Base-by-base conservation (phyloP, 345 rosid genomes). In the Alliaria petiolata region DNA sequence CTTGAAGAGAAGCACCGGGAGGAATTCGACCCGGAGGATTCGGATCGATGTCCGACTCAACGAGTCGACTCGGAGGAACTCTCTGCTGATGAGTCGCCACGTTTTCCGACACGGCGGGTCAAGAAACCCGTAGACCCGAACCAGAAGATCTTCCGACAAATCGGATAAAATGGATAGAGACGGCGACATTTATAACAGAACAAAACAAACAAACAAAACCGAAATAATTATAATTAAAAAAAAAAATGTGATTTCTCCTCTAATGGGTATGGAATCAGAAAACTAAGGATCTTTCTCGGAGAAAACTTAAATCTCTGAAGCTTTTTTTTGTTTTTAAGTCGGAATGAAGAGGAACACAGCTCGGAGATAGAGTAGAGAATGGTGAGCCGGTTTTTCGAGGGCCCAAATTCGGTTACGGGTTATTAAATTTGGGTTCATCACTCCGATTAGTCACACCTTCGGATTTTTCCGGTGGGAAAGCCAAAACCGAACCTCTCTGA, bases 301-400 rank as follows among this genome's bases (percentile, higher is more conserved):
- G 19, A 44, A 16, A 42, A 22, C 4, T 9, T 4, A 26, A 53
- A 42, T 40, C 25, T 50, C 4, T 13, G 22, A 35, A 64, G 34
- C 16, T 36, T 7, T 11, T 13, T 11, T 12, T n/a, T n/a, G n/a
- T n/a, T 2, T 60, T 85, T 68, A 89, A 81, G 96, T 87, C 2
- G 95, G 96, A 44, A 88, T 92, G 44, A 92, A 89, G 70, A 92
- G 80, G 80, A 89, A 89, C 75, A 88, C 85, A 67, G 86, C 89
- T 57, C 93, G 93, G 76, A 85, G 87, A 75, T 77, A 77, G 82
- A 89, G 88, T 35, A 83, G 83, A 67, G 79, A 85, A 47, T 84
- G 86, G 72, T 81, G 86, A 74, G 65, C 68, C 47, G 84, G 81
- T 60, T 80, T 70, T 43, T 67, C 79, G 34, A 81, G 85, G 43